These are phyloP conservation scores for Xylariaceae sp. DNA, from an alignment of 2,329 filamentous ascomycete genomes.

Conservation along the genomic window DNA sequence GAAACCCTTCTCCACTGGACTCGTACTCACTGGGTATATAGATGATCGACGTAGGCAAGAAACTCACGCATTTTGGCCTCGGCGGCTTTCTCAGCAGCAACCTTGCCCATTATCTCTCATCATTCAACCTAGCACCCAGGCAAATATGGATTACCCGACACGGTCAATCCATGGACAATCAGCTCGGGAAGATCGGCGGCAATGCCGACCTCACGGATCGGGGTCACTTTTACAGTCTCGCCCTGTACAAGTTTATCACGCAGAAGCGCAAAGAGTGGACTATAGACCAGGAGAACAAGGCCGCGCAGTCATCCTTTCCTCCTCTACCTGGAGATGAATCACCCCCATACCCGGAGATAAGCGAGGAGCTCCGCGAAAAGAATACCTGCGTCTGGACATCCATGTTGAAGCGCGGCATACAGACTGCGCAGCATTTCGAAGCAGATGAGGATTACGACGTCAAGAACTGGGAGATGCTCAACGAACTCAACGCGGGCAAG, in stretches of 20 bases:
- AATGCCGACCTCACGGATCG: slow-evolving; percentile 74
- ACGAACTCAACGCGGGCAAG: slow-evolving; percentile 85
- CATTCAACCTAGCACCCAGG: slow-evolving; percentile 90
- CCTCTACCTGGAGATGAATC: slow-evolving; percentile 86
- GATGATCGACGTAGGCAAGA: slow-evolving; percentile 96
- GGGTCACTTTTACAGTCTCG: slow-evolving; percentile 69
- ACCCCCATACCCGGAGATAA: slow-evolving; percentile 84
- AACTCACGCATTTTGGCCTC: slow-evolving; percentile 83
- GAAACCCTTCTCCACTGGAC: too few species aligned
- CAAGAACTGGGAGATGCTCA: slow-evolving; percentile 96
- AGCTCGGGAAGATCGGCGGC: slow-evolving; percentile 81
- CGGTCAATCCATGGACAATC: slow-evolving; percentile 84
- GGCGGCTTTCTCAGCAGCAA: slow-evolving; percentile 87
- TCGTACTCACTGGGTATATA: too few species aligned
- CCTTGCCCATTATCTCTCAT: slow-evolving; percentile 89
- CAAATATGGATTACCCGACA: slow-evolving; percentile 98
- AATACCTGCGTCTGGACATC: slow-evolving; percentile 98
- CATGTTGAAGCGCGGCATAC: slow-evolving; percentile 84
- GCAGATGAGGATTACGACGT: slow-evolving; percentile 88
- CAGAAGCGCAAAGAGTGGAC: slow-evolving; percentile 76
- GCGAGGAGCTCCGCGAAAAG: slow-evolving; percentile 64
- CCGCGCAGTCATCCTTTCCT: slow-evolving; percentile 73
- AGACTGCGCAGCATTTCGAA: slow-evolving; percentile 85
- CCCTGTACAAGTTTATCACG: slow-evolving; percentile 78
- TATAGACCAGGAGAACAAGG: slow-evolving; percentile 70